phyloP scores from a whole-genome alignment of 208 protist species.

The Trypanosoma rangeli region DNA sequence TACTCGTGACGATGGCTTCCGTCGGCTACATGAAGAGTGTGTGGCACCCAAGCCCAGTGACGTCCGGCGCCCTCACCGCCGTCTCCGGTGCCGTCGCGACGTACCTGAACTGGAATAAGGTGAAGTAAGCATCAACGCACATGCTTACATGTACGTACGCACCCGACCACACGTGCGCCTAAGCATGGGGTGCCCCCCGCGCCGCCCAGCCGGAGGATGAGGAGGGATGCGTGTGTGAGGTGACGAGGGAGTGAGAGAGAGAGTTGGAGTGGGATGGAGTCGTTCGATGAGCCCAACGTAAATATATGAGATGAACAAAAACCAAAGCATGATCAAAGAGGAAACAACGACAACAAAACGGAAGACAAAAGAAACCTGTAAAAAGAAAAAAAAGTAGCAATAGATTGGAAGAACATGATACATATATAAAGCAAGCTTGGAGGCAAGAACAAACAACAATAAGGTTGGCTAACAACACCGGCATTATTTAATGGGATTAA shows the following conservation, averaged over 20 bases:
- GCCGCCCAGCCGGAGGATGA: no score
- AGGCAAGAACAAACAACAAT: no score
- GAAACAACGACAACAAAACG: background rate
- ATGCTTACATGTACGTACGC: background rate
- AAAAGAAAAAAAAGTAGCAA: background rate
- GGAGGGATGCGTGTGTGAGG: no score
- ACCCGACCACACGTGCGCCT: background rate
- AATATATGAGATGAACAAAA: background rate
- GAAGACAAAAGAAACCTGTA: background rate
- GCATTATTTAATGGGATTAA: no score
- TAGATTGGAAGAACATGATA: no score
- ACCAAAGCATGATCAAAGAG: background rate
- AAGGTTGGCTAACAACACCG: no score
- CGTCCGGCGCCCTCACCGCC: conserved; percentile 69
- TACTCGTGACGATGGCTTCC: conserved; percentile 80
- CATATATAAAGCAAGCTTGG: no score
- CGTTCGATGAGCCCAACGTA: no score
- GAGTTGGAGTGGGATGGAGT: no score
- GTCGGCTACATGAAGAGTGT: conserved; percentile 78
- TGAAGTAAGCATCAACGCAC: conserved; percentile 45
- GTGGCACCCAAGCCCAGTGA: conserved; percentile 71
- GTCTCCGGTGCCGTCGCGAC: conserved; percentile 87
- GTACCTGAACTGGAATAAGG: conserved; percentile 91
- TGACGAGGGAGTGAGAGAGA: no score
- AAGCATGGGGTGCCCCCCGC: no score